Percentiles rank a stretch among this genome's conserved stretches.
phyloP scores from a whole-genome alignment of 805 yeast species.

The Teunomyces aglyptinius region DNA sequence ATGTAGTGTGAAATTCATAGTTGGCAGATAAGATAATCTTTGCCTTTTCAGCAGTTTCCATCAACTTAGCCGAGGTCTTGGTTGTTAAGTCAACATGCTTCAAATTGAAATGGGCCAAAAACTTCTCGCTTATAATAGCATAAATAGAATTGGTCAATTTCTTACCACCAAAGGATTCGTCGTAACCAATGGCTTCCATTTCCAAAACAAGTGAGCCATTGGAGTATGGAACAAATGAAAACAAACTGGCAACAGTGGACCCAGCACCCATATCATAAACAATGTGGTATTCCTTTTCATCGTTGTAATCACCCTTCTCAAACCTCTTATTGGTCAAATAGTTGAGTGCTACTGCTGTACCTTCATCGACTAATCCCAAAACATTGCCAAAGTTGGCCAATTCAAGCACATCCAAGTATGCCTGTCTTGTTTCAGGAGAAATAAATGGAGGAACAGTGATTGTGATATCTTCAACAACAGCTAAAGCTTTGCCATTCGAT shows the following conservation, averaged over 20 bases:
- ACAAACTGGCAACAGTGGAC: constrained; percentile 82
- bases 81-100: constrained; percentile 37
- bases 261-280: constrained; percentile 94
- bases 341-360: constrained; percentile 85
- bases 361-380: constrained; percentile 79
- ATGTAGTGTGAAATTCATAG: constrained; percentile 67
- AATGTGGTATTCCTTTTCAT: constrained; percentile 54
- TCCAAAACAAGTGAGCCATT: constrained; percentile 48
- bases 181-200: constrained; percentile 71
- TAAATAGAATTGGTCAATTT: constrained; percentile 65
- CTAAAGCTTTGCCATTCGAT: constrained; percentile 32
- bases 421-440: constrained; percentile 60
- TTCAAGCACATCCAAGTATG: constrained; percentile 68
- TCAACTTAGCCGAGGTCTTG: constrained; percentile 63
- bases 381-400: constrained; percentile 62
- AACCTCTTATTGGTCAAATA: constrained; percentile 58
- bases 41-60: constrained; percentile 85
- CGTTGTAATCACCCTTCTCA: constrained; percentile 32
- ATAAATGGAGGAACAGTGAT: constrained; percentile 77
- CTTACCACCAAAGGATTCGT: constrained; percentile 73
- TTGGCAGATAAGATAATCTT: constrained; percentile 87
- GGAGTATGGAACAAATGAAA: constrained; percentile 53
- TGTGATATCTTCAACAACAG: constrained; percentile 62
- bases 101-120: constrained; percentile 44
- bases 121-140: constrained; percentile 57